Evolutionary conservation across 441 rosid species (phyloP), one percentile per base, ranked within the genome.

Genomic region (Populus hybrid): DNA sequence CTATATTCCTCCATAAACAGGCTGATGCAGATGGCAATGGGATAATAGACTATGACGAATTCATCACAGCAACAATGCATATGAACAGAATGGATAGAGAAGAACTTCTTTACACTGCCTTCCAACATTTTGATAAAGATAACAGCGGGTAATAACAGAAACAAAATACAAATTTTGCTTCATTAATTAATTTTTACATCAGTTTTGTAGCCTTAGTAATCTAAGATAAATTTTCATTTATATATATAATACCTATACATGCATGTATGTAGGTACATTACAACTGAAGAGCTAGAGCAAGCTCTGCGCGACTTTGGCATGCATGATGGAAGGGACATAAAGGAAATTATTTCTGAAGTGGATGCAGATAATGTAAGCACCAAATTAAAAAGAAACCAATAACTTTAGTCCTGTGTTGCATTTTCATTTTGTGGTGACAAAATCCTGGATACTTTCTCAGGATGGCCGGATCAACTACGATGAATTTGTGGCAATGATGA

Each of bases 11-110:
- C 8, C 9, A 28, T 23, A 36, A 33, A 77, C 50, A 95, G 99
- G 98, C 95, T 68, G 98, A 95, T 83, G 98, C 96, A 7, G 99
- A 95, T 65, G 97, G 98, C 61, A 90, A 95, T 73, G 99, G 99
- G 33, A 89, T 88, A 10, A 95, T 95, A 73, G 99, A 95, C 75
- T 93, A 95, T 45, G 95, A 90, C 26, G 98, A 95, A 83, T 95
- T 95, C 77, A 93, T 95, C 78, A 89, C 99, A 8, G 99, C 98
- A 23, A 93, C 99, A 29, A 89, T 93, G 96, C 98, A 95, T 75
- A 70, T 95, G 86, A 95, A 93, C 83, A 77, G 98, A 78, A 88
- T 90, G 87, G 98, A 95, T 26, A 89, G 91, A 82, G 98, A 95
- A 85, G 99, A 93, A 26, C 98, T 92, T 90, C 91, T 95, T 33